phyloP scores from a whole-genome alignment of 495 filamentous ascomycete genomes.

The Recurvomyces mirabilis region DNA sequence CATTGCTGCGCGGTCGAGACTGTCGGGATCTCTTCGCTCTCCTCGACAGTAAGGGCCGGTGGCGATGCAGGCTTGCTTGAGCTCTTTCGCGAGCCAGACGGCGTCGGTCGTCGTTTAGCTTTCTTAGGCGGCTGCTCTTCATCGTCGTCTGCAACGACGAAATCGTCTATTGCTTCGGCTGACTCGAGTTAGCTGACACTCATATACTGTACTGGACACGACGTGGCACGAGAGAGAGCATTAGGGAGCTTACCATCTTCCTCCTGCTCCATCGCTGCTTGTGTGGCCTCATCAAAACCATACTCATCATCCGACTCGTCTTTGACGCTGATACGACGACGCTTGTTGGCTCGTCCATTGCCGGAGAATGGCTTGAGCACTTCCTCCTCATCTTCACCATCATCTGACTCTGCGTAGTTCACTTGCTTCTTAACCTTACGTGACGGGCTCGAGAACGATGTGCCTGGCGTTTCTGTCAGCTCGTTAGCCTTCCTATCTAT shows the following conservation, averaged over 20 bases:
- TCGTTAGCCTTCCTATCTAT: slow-evolving; percentile 23
- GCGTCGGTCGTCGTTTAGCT: slow-evolving; percentile 63
- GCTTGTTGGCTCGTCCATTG: slow-evolving; percentile 27
- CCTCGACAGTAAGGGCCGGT: slow-evolving; percentile 30
- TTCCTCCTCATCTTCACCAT: slow-evolving; percentile 50
- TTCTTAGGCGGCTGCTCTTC: slow-evolving; percentile 47
- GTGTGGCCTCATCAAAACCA: slow-evolving; percentile 41
- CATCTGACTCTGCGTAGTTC: slow-evolving; percentile 56
- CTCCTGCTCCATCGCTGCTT: slow-evolving; percentile 45
- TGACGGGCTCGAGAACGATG: slow-evolving; percentile 43
- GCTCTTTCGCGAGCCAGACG: slow-evolving; percentile 45
- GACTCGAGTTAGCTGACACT: too few relatives aligned
- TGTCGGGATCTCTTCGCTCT: slow-evolving; percentile 48
- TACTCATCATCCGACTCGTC: slow-evolving; percentile 66
- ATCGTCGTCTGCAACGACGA: slow-evolving; percentile 68
- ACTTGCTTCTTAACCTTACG: slow-evolving; percentile 47
- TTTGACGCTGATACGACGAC: slow-evolving; percentile 25
- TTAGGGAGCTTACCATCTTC: slow-evolving; percentile 41
- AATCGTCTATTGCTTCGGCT: too few relatives aligned
- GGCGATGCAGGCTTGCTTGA: slow-evolving; percentile 41
- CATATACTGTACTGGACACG: too few relatives aligned
- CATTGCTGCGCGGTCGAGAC: slow-evolving; percentile 73
- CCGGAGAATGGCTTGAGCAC: slow-evolving; percentile 32
- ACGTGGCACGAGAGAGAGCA: too few relatives aligned
- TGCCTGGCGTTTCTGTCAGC: slow-evolving; percentile 29